phyloP scores from a whole-genome alignment of 352 stramenopile species.

The Globisporangium okanoganense region DNA sequence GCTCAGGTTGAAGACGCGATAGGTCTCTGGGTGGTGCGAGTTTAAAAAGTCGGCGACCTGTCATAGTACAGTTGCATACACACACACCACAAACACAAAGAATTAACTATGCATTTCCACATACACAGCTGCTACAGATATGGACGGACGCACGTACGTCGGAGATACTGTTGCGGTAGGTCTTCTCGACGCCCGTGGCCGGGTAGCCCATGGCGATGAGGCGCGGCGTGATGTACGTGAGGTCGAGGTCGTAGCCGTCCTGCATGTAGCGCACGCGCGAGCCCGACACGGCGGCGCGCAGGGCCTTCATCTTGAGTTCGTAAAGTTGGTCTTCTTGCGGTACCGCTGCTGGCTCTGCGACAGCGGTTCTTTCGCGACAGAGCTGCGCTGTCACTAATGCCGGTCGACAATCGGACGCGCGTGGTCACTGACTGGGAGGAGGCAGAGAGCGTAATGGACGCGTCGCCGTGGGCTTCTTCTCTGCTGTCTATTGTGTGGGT shows the following conservation, averaged over 20 bases:
- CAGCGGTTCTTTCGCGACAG: background rate
- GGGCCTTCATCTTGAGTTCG: slow-evolving; percentile 55
- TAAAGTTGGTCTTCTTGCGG: background rate
- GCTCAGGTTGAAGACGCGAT: slow-evolving; percentile 84
- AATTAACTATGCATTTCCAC: too few species aligned
- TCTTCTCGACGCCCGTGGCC: slow-evolving; percentile 78
- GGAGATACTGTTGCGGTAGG: slow-evolving; percentile 82
- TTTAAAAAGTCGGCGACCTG: slow-evolving; percentile 65
- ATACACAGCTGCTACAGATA: background rate
- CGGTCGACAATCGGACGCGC: background rate
- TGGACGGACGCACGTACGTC: slow-evolving; percentile 26
- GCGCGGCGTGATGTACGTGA: slow-evolving; percentile 81
- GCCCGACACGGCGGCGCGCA: slow-evolving; percentile 72
- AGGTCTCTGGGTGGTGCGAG: slow-evolving; percentile 54
- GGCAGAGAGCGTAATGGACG: background rate
- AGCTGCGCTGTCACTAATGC: background rate
- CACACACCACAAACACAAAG: background rate
- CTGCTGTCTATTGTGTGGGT: background rate
- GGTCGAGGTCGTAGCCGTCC: slow-evolving; percentile 79
- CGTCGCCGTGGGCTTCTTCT: background rate
- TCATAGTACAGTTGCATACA: background rate
- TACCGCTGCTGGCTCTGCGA: background rate
- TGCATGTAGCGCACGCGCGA: slow-evolving; percentile 82
- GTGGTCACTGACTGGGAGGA: background rate
- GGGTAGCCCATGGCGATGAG: slow-evolving; percentile 85